Evolutionary conservation across 441 rosid genomes (phyloP), one percentile per base, ranked within the genome.

Genomic region (Croton setiger): DNA sequence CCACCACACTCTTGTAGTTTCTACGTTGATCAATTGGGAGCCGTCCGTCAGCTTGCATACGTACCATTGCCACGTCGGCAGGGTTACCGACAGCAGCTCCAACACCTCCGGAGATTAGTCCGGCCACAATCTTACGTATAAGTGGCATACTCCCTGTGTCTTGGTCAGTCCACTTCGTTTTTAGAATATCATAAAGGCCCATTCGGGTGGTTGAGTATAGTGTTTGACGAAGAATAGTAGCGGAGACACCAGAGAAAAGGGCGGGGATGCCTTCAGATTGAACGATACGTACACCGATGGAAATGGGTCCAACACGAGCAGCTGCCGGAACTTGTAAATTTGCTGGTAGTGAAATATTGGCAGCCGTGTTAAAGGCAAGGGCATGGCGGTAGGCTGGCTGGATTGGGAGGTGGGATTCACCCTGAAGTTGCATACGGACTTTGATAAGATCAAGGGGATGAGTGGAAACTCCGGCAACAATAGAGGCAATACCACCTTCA

Each of bases 381-480:
- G 84, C 86, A 5, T 87, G 88, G 37, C 92, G 90, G 64, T 31
- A 6, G 12, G 62, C 21, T 35, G 56, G 31, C 7, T 76, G 76
- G 33, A 62, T 70, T 4, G 87, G 72, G 0, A 66, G 71, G 36
- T 47, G 72, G 17, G 76, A 60, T 76, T 86, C 93, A 1, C 93
- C 93, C 47, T 86, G 86, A 15, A 88, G 86, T 67, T 88, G 93
- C 90, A 86, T 83, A 0, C 90, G 88, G 68, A 88, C 93, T 61
- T 88, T 88, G 83, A 88, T 75, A 3, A 88, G 79, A 55, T 88
- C 93, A 14, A 88, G 87, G 3, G 93, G 90, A 76, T 88, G 93
- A 35, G 93, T 88, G 7, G 88, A 80, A 65, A 86, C 80, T 3
- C 93, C 93, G 13, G 90, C 90, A 23, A 88, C 76, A 47, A 86